Percentiles rank a stretch among this genome's conserved stretches.
Evolutionary conservation across 805 yeast genomes (phyloP).

Genomic region (Starmera caribaea): DNA sequence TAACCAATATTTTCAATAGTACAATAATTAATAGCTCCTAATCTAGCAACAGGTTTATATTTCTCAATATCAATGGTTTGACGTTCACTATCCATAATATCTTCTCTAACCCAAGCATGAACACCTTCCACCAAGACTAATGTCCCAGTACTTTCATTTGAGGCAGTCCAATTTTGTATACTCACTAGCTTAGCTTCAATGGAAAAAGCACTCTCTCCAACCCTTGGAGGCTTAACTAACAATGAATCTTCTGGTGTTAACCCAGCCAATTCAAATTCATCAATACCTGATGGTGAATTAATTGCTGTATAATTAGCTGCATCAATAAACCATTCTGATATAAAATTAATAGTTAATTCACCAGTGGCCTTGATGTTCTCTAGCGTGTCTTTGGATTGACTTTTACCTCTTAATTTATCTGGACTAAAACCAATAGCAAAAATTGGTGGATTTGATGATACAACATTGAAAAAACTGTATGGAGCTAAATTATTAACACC

Average conservation of each 20-base stretch:
- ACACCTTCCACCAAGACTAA: slow-evolving; percentile 44
- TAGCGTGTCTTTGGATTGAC: slow-evolving; percentile 37
- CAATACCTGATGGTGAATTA: slow-evolving; percentile 37
- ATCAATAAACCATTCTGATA: slow-evolving; percentile 56
- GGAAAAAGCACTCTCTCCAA: slow-evolving; percentile 52
- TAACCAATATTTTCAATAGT: slow-evolving; percentile 31
- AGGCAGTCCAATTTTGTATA: slow-evolving; percentile 35
- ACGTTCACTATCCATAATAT: slow-evolving; percentile 32
- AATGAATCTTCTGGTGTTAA: slow-evolving; percentile 36
- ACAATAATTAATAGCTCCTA: slow-evolving; percentile 42
- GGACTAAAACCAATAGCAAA: slow-evolving; percentile 41
- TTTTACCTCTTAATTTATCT: slow-evolving; percentile 12
- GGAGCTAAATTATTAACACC: slow-evolving; percentile 48
- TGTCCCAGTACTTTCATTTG: slow-evolving; percentile 27
- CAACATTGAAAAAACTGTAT: slow-evolving; percentile 44
- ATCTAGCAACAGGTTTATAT: slow-evolving; percentile 43
- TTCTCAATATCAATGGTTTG: slow-evolving; percentile 34
- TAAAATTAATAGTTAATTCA: slow-evolving; percentile 46
- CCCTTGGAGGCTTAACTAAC: slow-evolving; percentile 43
- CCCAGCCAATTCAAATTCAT: slow-evolving; percentile 49
- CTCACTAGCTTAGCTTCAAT: slow-evolving; percentile 43
- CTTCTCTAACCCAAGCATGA: slow-evolving; percentile 48
- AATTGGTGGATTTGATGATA: slow-evolving; percentile 47
- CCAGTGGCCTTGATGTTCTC: slow-evolving; percentile 37
- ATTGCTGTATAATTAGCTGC: slow-evolving; percentile 46